Evolutionary conservation across 228 moss, liverwort and hornwort genomes (phyloP).

Genomic region (Sphagnum magellanicum): DNA sequence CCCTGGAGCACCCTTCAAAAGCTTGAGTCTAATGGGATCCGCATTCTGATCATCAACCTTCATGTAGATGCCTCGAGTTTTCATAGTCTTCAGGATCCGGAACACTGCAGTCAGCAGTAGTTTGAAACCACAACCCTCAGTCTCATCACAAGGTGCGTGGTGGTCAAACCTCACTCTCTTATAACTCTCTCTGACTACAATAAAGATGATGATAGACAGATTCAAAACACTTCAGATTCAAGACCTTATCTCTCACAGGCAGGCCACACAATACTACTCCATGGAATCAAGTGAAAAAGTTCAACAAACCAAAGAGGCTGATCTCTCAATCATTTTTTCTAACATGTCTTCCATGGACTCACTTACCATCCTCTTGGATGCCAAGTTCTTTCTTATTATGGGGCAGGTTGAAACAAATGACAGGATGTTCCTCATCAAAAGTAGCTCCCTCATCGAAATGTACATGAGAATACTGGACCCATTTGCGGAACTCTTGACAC

Average conservation of each 20-base stretch:
- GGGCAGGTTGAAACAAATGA: constrained; percentile 11
- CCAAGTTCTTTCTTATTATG: constrained; percentile 19
- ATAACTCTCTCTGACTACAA: not conserved
- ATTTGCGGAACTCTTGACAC: constrained; percentile 16
- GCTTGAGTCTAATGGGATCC: constrained; percentile 38
- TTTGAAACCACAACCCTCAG: not conserved
- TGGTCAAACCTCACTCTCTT: not conserved
- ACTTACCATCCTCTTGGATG: constrained; percentile 25
- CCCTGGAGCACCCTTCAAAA: constrained; percentile 42
- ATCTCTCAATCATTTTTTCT: not conserved
- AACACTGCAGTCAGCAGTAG: constrained; percentile 35
- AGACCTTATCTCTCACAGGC: not conserved
- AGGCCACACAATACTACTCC: not conserved
- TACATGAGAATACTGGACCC: constrained; percentile 20
- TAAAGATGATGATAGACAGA: too few relatives aligned
- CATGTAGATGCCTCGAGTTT: constrained; percentile 33
- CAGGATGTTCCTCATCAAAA: constrained; percentile 10
- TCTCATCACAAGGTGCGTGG: not conserved
- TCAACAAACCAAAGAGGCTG: not conserved
- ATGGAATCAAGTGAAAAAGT: not conserved
- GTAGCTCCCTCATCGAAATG: constrained; percentile 21
- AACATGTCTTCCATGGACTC: not conserved
- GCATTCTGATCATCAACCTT: constrained; percentile 13
- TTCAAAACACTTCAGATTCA: too few relatives aligned
- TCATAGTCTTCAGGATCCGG: constrained; percentile 44